Base-by-base conservation (phyloP, 257 asterid genomes). In the Lantana camara region DNA sequence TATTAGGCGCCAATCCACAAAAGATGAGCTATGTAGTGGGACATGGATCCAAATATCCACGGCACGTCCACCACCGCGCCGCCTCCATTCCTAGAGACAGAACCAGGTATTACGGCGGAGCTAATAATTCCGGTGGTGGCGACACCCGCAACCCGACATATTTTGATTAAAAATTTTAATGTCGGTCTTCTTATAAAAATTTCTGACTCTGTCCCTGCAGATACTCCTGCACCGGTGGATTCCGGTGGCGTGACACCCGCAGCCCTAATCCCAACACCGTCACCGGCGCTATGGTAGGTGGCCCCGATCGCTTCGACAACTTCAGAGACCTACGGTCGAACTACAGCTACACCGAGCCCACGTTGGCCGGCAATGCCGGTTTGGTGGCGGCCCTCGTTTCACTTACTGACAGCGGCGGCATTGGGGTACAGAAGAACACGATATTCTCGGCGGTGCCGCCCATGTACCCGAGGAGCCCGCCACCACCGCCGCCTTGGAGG, bases 401-500 rank as follows among this genome's bases (percentile, higher is more conserved):
- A 9, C 82, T 92, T 35, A 81, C 97, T 20, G 29, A 71, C 48
- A 79, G 81, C 44, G 89, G 85, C 9, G 85, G 79, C 24, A 15
- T 23, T 55, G 83, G 95, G 15, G 82, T 89, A 3, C 89, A 89
- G 27, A 89, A 64, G 65, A 92, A 89, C 71, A 53, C 75, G 0
- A 86, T 92, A 9, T 92, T 92, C 68, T 68, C 95, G 0, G 82
- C 86, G 15, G 88, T 92, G 73, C 98, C 92, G 4, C 96, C 96
- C 8, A 42, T 85, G 54, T 85, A 82, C 52, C 82, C 91, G 11
- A 4, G 23, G 21, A 77, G 37, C 59, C 93, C 97, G 3, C 92
- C 98, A 0, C 98, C 98, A 9, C 91, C 98, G 4, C 80, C 95
- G 23, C 98, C 97, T 20, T 89, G 96, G 97, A 83, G 32, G 83